Evolutionary conservation across 176 grass and related monocot species (phyloP).

Genomic region (Phyllostachys edulis): DNA sequence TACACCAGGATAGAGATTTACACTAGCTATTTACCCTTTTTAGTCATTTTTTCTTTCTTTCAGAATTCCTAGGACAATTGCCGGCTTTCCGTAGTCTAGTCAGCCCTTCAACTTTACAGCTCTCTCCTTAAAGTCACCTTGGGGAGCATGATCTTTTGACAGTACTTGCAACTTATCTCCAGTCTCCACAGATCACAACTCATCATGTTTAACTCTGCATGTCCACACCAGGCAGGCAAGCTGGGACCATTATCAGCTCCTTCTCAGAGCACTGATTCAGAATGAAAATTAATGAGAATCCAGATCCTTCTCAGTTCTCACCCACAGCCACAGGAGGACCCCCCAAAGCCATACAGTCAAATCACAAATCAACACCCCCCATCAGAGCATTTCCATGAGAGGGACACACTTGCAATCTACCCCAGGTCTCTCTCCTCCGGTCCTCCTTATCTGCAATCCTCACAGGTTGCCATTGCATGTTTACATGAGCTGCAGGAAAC

Average conservation of each 20-base stretch:
- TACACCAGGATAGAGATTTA: not conserved
- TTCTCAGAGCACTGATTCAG: not conserved
- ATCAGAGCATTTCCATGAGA: slow-evolving; percentile 7
- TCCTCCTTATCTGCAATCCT: not conserved
- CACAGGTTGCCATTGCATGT: slow-evolving; percentile 33
- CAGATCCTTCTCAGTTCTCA: slow-evolving; percentile 25
- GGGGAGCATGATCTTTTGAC: slow-evolving; percentile 26
- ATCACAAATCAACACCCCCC: not conserved
- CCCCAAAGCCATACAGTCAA: slow-evolving; percentile 6
- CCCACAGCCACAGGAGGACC: not conserved
- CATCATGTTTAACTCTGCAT: not conserved
- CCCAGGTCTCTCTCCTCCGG: not conserved
- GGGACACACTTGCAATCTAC: not conserved
- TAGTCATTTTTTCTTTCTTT: not conserved
- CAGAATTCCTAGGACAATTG: not conserved
- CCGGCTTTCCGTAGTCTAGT: not conserved
- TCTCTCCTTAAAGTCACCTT: slow-evolving; percentile 19
- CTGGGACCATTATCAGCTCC: slow-evolving; percentile 20
- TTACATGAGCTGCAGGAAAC: slow-evolving; percentile 46
- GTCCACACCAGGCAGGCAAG: not conserved
- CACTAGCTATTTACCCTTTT: not conserved
- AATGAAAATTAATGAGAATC: slow-evolving; percentile 33
- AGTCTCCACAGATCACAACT: slow-evolving; percentile 26
- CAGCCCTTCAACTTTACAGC: slow-evolving; percentile 28
- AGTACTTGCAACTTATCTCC: slow-evolving; percentile 15